Evolutionary conservation across 73 alveolate genomes (phyloP).

Genomic region (Paramecium tetraurelia): DNA sequence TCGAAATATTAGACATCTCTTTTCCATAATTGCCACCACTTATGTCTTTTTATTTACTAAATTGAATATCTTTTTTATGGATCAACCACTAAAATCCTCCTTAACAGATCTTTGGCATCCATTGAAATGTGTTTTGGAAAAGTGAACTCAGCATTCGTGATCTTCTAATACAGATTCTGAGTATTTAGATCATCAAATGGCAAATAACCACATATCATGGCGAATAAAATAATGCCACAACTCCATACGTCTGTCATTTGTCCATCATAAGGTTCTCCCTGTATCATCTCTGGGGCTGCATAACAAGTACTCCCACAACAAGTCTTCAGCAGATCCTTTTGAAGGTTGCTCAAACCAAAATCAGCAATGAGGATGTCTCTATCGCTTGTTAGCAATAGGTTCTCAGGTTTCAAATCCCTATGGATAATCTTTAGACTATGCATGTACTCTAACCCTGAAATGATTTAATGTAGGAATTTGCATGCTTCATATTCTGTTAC

Average conservation of each 20-base stretch:
- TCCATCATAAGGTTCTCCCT: constrained; percentile 77
- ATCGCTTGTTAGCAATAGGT: constrained; percentile 34
- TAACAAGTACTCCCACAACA: constrained; percentile 97
- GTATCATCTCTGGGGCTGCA: constrained; percentile 98
- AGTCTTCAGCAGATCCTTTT: constrained; percentile 54
- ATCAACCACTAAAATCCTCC: constrained; percentile 63
- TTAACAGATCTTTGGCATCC: constrained; percentile 61
- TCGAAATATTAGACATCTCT: constrained; percentile 14
- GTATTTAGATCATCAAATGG: constrained; percentile 86
- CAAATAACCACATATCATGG: constrained; percentile 79
- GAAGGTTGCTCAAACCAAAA: constrained; percentile 63
- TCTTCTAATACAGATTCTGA: constrained; percentile 60
- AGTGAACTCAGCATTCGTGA: constrained; percentile 22
- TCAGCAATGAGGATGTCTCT: constrained; percentile 61
- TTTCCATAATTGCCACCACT: constrained; percentile 48
- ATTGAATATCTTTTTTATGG: constrained; percentile 68
- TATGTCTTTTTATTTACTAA: constrained; percentile 65
- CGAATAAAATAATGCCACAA: constrained; percentile 80
- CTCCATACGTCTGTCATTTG: constrained; percentile 77
- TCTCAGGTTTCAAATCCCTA: constrained; percentile 71
- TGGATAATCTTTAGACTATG: constrained; percentile 54
- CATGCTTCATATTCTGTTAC: constrained; percentile 82
- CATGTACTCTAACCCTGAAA: constrained; percentile 71
- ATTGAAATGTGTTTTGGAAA: constrained; percentile 62
- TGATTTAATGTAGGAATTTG: constrained; percentile 75